A percentile compares a stretch with the other conserved stretches of the same genome.
Conservation (phyloP, 495 filamentous ascomycete species). For the Podospora anserina region DNA sequence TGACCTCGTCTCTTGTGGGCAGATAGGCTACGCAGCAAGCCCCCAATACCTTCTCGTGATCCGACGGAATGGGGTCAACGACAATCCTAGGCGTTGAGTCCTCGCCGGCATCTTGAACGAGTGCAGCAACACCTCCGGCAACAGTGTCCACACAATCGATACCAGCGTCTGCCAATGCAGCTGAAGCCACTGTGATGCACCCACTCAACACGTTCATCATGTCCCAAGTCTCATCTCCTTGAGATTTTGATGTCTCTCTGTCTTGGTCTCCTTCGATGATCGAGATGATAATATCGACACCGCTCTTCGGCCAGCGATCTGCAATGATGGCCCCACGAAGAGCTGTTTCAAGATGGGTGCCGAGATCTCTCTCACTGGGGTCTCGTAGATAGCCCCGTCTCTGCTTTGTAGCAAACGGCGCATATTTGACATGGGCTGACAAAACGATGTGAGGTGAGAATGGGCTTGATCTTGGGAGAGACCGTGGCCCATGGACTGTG, state of each 20-base stretch:
- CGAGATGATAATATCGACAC: conserved; percentile 86
- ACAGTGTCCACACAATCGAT: conserved; percentile 95
- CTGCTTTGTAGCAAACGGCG: conserved; percentile 81
- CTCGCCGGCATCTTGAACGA: conserved; percentile 51
- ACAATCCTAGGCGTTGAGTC: conserved; percentile 53
- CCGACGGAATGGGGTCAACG: conserved; percentile 78
- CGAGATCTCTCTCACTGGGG: conserved; percentile 80
- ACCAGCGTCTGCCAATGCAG: conserved; percentile 91
- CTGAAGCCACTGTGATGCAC: conserved; percentile 90
- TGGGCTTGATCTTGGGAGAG: conserved; percentile 80
- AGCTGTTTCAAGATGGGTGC: conserved; percentile 86
- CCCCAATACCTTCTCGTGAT: conserved; percentile 71
- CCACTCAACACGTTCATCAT: conserved; percentile 84
- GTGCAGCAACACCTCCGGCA: conserved; percentile 80
- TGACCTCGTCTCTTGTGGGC: conserved; percentile 83
- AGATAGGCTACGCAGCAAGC: conserved; percentile 91
- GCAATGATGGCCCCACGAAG: conserved; percentile 85
- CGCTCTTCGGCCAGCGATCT: conserved; percentile 94
- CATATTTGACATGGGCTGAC: conserved; percentile 90
- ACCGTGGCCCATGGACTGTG: conserved; percentile 88
- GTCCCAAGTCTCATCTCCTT: conserved; percentile 64
- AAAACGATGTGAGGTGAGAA: conserved; percentile 90
- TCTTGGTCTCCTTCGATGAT: conserved; percentile 82
- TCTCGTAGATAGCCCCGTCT: conserved; percentile 87
- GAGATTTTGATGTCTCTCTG: conserved; percentile 40